phyloP scores from a whole-genome alignment of 2,329 filamentous ascomycete species.

The Pseudocercospora macadamiae region DNA sequence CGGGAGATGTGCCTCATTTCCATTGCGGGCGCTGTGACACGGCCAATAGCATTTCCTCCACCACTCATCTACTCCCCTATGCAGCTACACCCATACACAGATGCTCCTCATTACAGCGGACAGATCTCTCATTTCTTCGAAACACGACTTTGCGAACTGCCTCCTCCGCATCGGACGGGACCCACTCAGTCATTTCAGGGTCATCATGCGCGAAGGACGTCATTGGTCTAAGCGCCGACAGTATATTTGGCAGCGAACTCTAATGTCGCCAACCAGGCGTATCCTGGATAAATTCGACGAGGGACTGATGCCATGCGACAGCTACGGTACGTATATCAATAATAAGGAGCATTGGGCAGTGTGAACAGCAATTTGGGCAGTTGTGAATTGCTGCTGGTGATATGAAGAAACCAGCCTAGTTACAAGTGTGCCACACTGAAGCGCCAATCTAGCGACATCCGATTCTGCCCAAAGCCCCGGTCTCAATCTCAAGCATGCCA shows the following conservation, averaged over 20 bases:
- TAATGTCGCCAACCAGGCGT: background rate
- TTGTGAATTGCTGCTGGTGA: too few relatives aligned
- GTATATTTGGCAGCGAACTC: background rate
- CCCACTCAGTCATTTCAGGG: background rate
- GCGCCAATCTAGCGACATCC: too few relatives aligned
- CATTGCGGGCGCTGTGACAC: background rate
- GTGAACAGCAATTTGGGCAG: too few relatives aligned
- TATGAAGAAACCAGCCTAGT: too few relatives aligned
- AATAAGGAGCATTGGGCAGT: background rate
- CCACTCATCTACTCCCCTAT: background rate
- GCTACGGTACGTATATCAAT: background rate
- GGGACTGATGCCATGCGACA: background rate
- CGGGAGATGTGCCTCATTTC: conserved; percentile 1
- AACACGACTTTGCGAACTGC: background rate
- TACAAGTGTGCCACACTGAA: too few relatives aligned
- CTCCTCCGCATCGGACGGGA: background rate
- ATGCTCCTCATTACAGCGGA: background rate
- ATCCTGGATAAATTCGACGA: background rate
- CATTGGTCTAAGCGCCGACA: background rate
- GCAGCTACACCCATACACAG: background rate
- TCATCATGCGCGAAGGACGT: too few relatives aligned
- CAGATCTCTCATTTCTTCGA: background rate
- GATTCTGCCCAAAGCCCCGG: background rate
- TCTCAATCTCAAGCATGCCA: background rate
- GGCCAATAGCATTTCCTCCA: background rate